Evolutionary conservation across 306 rosid genomes (phyloP), one percentile per base, ranked within the genome.

Genomic region (Prinsepia uniflora): DNA sequence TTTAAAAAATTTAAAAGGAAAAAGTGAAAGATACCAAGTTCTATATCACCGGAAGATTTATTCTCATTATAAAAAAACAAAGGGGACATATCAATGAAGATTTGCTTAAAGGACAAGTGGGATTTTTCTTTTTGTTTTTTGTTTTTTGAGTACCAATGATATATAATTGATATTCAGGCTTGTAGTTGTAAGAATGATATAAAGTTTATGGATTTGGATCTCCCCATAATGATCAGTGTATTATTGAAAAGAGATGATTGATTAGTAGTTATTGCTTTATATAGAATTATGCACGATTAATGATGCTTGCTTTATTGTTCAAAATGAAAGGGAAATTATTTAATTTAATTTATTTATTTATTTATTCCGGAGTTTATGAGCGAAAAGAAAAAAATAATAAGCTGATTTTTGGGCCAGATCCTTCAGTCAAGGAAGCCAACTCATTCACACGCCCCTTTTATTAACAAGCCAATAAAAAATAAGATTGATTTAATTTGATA

Each of bases 161-260:
- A 75, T 68, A 72, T 71, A 58, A 42, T 56, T 77, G 76, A 79
- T 72, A 82, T 60, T 84, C 55, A 59, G 72, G 70, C 75, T 71
- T 71, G 78, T 50, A 34, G 53, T n/a, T n/a, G n/a, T n/a, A n/a
- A n/a, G 78, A 42, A 43, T 42, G 44, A 78, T 77, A 85, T 70
- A 78, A 76, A 78, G 83, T 49, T 63, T 67, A 76, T 30, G 76
- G 75, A 82, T 81, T 12, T 30, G 0, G 36, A 30, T 30, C 82
- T 43, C 56, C 15, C 63, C 19, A 36, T 22, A 62, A 72, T 74
- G 72, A 67, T 63, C 66, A 72, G 30, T 34, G 57, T 63, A 57
- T 9, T 44, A 9, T 9, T 24, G 55, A 30, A 55, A 70, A 42
- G 24, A 43, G 11, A 43, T 56, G 44, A n/a, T 44, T 56, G 55